Base-by-base conservation (phyloP, 306 rosid species). In the Medicago truncatula region DNA sequence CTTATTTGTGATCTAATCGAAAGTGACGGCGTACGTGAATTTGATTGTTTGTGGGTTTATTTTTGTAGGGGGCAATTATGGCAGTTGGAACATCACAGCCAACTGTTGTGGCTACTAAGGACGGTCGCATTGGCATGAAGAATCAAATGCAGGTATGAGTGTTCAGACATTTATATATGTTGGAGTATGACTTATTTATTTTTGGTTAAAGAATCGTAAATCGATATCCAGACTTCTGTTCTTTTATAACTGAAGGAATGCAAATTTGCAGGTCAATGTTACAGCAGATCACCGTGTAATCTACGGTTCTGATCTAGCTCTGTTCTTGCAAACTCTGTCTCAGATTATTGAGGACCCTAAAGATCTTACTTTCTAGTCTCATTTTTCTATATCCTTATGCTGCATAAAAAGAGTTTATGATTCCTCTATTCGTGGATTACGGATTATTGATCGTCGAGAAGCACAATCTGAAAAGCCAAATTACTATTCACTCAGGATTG, bases 251-350 rank as follows among this genome's bases (percentile, higher is more conserved):
- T 71, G 61, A 69, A 62, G 31, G 63, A 54, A 31, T 70, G 44
- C 71, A 74, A 77, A 47, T 70, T 23, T 84, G 64, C 89, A 96
- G 99, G 97, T 92, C 68, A 96, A 92, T 84, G 88, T 96, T 67
- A 96, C 99, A 0, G 99, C 99, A n/a, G 99, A 96, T 83, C 99
- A 96, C 82, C 92, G 99, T 15, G 89, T 96, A 65, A 92, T 96
- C 78, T 96, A 96, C 4, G 98, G 99, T 52, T 86, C 98, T 34
- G 97, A 96, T 78, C 88, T 96, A 56, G 98, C 99, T 80, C 63
- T 89, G 4, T 96, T 96, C 94, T 89, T 96, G 93, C 95, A 90
- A 88, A 92, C 94, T 40, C 81, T 96, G 79, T 92, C 98, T 54
- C 77, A 83, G 80, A 90, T 92, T 72, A 90, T 96, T 53, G 98